phyloP scores from a whole-genome alignment of 495 filamentous ascomycete species.

The Corynascus novoguineensis region DNA sequence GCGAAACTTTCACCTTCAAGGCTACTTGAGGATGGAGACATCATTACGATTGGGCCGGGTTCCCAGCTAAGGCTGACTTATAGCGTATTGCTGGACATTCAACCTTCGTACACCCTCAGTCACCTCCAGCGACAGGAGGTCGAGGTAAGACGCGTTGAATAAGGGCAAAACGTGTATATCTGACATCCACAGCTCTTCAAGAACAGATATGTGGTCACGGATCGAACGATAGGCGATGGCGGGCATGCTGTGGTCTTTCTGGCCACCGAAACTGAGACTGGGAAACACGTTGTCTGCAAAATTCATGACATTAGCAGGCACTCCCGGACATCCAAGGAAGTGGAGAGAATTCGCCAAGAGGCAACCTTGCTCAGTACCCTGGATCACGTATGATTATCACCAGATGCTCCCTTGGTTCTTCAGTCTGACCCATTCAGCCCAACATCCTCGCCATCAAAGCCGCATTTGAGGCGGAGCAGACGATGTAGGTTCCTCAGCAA shows the following conservation, averaged over 20 bases:
- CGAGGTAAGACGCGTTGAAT: conserved; percentile 15
- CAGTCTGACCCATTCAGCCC: conserved; percentile 39
- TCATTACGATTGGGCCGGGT: conserved; percentile 39
- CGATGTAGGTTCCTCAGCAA: conserved; percentile 40
- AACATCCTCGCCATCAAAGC: conserved; percentile 56
- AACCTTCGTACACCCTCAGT: conserved; percentile 9
- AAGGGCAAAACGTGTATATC: not conserved
- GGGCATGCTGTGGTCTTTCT: conserved; percentile 80
- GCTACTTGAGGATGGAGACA: conserved; percentile 53
- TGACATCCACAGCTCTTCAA: conserved; percentile 39
- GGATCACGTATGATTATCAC: conserved; percentile 48
- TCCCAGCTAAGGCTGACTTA: conserved; percentile 31
- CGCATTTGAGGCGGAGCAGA: conserved; percentile 45
- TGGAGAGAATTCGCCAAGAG: conserved; percentile 41
- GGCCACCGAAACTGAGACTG: conserved; percentile 61
- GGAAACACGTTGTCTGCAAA: conserved; percentile 77
- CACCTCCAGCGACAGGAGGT: conserved; percentile 22
- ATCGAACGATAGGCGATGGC: conserved; percentile 70
- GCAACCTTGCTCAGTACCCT: conserved; percentile 52
- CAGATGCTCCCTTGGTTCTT: not conserved
- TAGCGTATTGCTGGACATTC: conserved; percentile 10
- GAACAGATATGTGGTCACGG: conserved; percentile 44
- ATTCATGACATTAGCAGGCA: conserved; percentile 32
- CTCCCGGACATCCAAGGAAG: conserved; percentile 3
- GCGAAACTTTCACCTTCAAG: conserved; percentile 30